These are phyloP conservation scores for Albizia julibrissin DNA, from an alignment of 306 rosid species.

Conservation along the genomic window DNA sequence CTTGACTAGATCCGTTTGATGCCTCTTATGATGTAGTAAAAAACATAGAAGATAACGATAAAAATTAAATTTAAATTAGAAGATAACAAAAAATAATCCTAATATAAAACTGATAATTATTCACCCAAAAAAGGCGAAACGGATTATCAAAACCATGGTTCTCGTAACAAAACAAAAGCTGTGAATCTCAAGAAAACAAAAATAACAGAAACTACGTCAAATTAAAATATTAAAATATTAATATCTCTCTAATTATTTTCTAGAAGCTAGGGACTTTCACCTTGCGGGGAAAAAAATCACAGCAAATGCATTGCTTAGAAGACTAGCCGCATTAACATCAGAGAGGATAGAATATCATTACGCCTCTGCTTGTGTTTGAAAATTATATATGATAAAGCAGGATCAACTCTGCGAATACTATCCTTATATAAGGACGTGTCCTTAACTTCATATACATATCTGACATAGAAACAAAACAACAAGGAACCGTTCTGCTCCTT, in stretches of 20 bases:
- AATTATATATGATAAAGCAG: background rate
- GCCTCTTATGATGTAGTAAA: no score
- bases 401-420: background rate
- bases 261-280: background rate
- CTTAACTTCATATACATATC: background rate
- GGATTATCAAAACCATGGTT: background rate
- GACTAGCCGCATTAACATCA: background rate
- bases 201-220: background rate
- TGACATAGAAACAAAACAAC: constrained; percentile 2
- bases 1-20: no score
- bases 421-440: constrained; percentile 9
- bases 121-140: no score
- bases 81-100: no score
- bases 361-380: background rate
- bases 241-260: background rate
- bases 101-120: no score
- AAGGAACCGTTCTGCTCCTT: constrained; percentile 9
- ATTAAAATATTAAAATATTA: background rate
- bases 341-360: background rate
- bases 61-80: no score
- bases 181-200: background rate
- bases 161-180: background rate
- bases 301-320: background rate
- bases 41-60: no score
- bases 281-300: background rate